Evolutionary conservation across 2,329 filamentous ascomycete species (phyloP), one percentile per base, ranked within the genome.

Genomic region (Massarina eburnea): DNA sequence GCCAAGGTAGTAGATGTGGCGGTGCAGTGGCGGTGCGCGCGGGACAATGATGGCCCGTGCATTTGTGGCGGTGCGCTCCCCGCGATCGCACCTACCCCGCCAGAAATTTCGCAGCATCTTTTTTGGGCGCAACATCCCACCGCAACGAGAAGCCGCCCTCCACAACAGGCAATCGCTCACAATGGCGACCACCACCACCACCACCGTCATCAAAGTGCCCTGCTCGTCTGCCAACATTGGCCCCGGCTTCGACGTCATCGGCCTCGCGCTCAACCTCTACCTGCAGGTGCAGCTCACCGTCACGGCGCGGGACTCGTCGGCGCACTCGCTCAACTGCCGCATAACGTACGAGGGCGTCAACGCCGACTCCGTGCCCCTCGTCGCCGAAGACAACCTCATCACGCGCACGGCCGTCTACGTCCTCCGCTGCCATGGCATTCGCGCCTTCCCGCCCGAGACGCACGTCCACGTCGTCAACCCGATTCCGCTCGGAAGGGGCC

Each of bases 171-270:
- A 10, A 22, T 2, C 17, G n/a, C 14, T 32, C 26, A 21, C 45
- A 27, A n/a, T n/a, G n/a, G 24, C 24, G 18, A 12, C 19, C 50
- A 52, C 38, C 32, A 70, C 66, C 64, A 48, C 64, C 37, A 68
- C 66, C 34, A 86, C 39, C n/a, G 17, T 88, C 58, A 88, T 91
- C 78, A 83, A 81, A 74, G 89, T 90, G 51, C 92, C 92, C 55
- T 95, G 89, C 76, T 97, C 92, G 49, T 96, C 91, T 51, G 92
- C 92, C 75, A 97, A 97, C 78, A 96, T 97, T 67, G 92, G 79
- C 58, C 92, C 92, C 39, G 92, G 92, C 48, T 99, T 97, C 79
- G 92, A 99, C 77, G 92, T 96, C 62, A 96, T 97, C 70, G 90
- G 94, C 58, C 85, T 99, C 51, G 92, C 92, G 8, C 80, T 99